Conservation (phyloP, 2,329 filamentous ascomycete genomes). For the Zasmidium cellare region DNA sequence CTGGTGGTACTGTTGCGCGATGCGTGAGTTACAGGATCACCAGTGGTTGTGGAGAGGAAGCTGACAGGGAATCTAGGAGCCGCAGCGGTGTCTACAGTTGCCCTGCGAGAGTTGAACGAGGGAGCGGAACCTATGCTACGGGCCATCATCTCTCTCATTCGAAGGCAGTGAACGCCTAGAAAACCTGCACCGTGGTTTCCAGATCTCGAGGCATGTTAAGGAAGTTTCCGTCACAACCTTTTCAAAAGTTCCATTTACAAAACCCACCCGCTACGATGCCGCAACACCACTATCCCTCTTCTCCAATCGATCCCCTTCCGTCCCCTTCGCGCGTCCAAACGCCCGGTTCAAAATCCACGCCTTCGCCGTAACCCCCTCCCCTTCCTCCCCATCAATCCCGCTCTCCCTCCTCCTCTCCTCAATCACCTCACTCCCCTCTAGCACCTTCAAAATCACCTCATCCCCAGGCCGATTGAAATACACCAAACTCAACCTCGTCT, state of each 20-base stretch:
- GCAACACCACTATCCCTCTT: conserved; percentile 16
- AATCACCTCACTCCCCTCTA: conserved; percentile 35
- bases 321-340: conserved; percentile 31
- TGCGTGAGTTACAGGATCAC: too few relatives aligned
- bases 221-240: too few relatives aligned
- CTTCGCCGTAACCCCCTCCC: conserved; percentile 26
- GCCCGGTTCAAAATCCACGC: conserved; percentile 44
- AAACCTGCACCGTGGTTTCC: too few relatives aligned
- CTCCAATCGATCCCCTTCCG: conserved; percentile 19
- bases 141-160: too few relatives aligned
- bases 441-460: conserved; percentile 43
- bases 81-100: too few relatives aligned
- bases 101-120: too few relatives aligned
- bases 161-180: too few relatives aligned
- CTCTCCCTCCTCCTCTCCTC: conserved; percentile 26
- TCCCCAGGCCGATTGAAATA: conserved; percentile 57
- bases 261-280: neutral
- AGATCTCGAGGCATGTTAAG: too few relatives aligned
- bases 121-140: too few relatives aligned
- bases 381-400: conserved; percentile 25
- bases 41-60: too few relatives aligned
- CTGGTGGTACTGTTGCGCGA: too few relatives aligned
- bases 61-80: too few relatives aligned
- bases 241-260: neutral
- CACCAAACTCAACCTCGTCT: conserved; percentile 53